These are phyloP conservation scores for Hanseniaspora singularis DNA, from an alignment of 805 yeast species.

Conservation along the genomic window DNA sequence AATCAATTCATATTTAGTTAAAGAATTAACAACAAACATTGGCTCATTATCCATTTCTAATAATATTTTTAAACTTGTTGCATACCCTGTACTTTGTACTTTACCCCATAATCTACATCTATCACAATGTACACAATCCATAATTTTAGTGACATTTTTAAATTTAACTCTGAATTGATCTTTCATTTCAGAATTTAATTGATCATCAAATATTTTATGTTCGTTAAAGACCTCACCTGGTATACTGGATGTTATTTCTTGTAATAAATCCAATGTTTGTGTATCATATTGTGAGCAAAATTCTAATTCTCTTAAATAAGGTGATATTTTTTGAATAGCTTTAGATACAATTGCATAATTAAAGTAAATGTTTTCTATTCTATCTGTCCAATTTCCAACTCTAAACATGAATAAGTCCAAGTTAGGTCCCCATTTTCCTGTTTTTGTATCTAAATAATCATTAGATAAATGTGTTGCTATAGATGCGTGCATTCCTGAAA, in stretches of 20 bases:
- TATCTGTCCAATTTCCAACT: slow-evolving; percentile 81
- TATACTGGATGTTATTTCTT: slow-evolving; percentile 30
- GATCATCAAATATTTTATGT: slow-evolving; percentile 37
- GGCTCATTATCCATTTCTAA: slow-evolving; percentile 56
- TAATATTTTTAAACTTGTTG: slow-evolving; percentile 82
- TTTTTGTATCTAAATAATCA: slow-evolving; percentile 58
- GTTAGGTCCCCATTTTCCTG: slow-evolving; percentile 78
- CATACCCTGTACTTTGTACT: slow-evolving; percentile 93
- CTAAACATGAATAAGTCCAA: slow-evolving; percentile 70
- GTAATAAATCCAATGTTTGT: slow-evolving; percentile 35
- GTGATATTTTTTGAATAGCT: slow-evolving; percentile 57
- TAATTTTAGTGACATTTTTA: slow-evolving; percentile 76
- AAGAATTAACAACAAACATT: slow-evolving; percentile 41
- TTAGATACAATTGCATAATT: slow-evolving; percentile 81
- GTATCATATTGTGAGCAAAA: slow-evolving; percentile 38
- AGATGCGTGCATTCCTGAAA: slow-evolving; percentile 91
- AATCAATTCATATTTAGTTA: slow-evolving; percentile 72
- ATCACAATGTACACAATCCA: slow-evolving; percentile 99
- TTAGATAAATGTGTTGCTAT: slow-evolving; percentile 85
- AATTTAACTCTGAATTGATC: slow-evolving; percentile 79
- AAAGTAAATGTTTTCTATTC: slow-evolving; percentile 80
- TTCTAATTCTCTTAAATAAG: slow-evolving; percentile 39
- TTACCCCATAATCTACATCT: slow-evolving; percentile 98
- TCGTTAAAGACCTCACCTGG: slow-evolving; percentile 39
- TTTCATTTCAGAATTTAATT: slow-evolving; percentile 42